phyloP scores from a whole-genome alignment of 208 protist genomes.

The Trypanosoma theileri region DNA sequence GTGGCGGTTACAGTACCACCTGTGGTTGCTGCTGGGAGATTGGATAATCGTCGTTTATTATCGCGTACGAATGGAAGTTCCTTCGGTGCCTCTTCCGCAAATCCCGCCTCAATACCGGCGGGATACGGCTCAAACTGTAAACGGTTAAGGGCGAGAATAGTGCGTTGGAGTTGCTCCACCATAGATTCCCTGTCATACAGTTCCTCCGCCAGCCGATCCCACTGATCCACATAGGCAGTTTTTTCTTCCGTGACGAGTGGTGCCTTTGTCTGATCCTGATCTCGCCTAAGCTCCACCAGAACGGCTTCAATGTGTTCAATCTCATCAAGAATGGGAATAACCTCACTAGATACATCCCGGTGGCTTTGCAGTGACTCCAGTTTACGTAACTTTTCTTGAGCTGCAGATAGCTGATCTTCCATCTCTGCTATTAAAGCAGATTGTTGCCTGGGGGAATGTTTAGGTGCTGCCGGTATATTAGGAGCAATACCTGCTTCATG shows the following conservation, averaged over 20 bases:
- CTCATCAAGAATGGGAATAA: constrained; percentile 69
- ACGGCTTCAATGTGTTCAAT: constrained; percentile 62
- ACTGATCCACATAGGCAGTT: constrained; percentile 57
- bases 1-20: neutral
- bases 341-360: constrained; percentile 73
- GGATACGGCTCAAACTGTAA: constrained; percentile 86
- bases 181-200: constrained; percentile 72
- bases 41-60: constrained; percentile 60
- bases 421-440: constrained; percentile 54
- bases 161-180: constrained; percentile 70
- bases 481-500: constrained; percentile 77
- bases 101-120: constrained; percentile 66
- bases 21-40: constrained; percentile 15
- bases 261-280: neutral
- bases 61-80: constrained; percentile 75
- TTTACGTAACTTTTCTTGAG: constrained; percentile 50
- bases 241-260: constrained; percentile 26
- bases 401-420: constrained; percentile 51
- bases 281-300: constrained; percentile 51
- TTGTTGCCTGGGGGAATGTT: constrained; percentile 23
- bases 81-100: constrained; percentile 72
- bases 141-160: constrained; percentile 71
- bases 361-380: constrained; percentile 67
- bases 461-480: constrained; percentile 29
- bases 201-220: constrained; percentile 70